A percentile compares a stretch with the other conserved stretches of the same genome.
Conservation (phyloP, 164 flowering plant species). For the Chimonanthus praecox region DNA sequence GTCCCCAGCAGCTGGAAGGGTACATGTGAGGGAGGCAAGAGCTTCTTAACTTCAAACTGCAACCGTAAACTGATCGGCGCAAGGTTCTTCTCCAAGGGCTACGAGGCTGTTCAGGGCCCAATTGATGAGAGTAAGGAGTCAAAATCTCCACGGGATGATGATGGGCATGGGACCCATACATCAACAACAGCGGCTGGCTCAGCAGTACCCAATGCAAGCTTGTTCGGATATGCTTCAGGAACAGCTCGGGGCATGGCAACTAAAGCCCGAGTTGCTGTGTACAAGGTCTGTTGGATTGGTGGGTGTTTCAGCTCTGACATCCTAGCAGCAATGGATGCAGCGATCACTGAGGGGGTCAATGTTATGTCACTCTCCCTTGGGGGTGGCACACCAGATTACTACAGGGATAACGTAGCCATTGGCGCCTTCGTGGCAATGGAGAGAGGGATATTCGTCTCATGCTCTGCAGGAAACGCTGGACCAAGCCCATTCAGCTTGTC, state of each 20-base stretch:
- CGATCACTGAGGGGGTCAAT: conserved; percentile 73
- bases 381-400: conserved; percentile 53
- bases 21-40: conserved; percentile 44
- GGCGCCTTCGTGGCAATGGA: conserved; percentile 21
- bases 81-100: conserved; percentile 63
- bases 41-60: conserved; percentile 47
- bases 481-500: not conserved
- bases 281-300: conserved; percentile 85
- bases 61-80: conserved; percentile 86
- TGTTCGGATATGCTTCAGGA: conserved; percentile 70
- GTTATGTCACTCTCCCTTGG: conserved; percentile 78
- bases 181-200: conserved; percentile 82
- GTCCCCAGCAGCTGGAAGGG: conserved; percentile 75
- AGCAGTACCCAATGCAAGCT: conserved; percentile 45
- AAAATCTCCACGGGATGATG: conserved; percentile 78
- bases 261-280: conserved; percentile 63
- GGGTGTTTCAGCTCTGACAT: conserved; percentile 81
- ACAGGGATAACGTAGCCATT: conserved; percentile 54
- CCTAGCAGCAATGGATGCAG: conserved; percentile 66
- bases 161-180: conserved; percentile 95
- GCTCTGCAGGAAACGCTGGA: conserved; percentile 10
- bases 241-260: conserved; percentile 89
- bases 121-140: conserved; percentile 61
- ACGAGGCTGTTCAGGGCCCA: conserved; percentile 66
- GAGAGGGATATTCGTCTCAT: conserved; percentile 8